Evolutionary conservation across 345 rosid genomes (phyloP).

Genomic region (Capsella bursapastoris): DNA sequence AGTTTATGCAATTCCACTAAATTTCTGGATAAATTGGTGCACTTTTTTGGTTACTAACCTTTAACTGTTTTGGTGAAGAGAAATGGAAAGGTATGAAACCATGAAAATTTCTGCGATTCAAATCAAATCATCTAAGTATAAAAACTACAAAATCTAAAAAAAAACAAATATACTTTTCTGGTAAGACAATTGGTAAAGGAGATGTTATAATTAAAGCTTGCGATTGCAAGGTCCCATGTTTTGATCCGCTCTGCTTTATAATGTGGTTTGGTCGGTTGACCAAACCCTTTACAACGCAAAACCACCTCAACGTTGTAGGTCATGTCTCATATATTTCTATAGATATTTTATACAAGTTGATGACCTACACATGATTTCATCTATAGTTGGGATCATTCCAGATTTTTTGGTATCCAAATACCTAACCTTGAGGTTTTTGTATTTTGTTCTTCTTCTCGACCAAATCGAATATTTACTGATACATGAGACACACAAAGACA

Average conservation of each 20-base stretch:
- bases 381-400: not conserved
- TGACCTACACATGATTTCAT: not conserved
- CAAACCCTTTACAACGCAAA: constrained; percentile 39
- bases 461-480: not conserved
- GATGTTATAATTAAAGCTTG: constrained; percentile 15
- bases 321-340: not conserved
- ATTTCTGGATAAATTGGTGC: not conserved
- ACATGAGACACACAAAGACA: not conserved
- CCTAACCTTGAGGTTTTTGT: not conserved
- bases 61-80: constrained; percentile 21
- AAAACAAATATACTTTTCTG: constrained; percentile 12
- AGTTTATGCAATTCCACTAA: not conserved
- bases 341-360: not conserved
- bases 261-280: constrained; percentile 43
- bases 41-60: not conserved
- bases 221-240: constrained; percentile 41
- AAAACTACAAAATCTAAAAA: not conserved
- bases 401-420: not conserved
- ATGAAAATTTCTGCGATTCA: constrained; percentile 6
- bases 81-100: not conserved
- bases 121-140: constrained; percentile 4
- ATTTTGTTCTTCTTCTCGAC: not conserved
- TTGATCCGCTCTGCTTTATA: constrained; percentile 36
- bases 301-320: constrained; percentile 26
- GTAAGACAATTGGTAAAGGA: constrained; percentile 31